A percentile compares a stretch with the other conserved stretches of the same genome.
These are phyloP conservation scores for Erigeron philadelphicus DNA, from an alignment of 140 eudicot genomes.

Conservation along the genomic window DNA sequence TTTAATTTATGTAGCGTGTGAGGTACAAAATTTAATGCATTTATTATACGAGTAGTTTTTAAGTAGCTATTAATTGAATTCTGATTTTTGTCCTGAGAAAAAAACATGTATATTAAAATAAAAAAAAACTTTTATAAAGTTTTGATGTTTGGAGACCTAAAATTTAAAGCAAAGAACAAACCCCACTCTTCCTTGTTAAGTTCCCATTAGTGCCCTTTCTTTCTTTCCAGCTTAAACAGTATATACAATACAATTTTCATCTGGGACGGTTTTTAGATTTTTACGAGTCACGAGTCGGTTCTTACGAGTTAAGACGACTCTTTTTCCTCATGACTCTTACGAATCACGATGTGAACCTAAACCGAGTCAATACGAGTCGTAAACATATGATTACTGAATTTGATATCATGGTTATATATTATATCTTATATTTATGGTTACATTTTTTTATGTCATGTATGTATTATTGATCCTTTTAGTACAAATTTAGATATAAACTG, in stretches of 20 bases:
- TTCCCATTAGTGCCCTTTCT: slow-evolving; percentile 20
- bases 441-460: too few relatives aligned
- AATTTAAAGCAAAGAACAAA: slow-evolving; percentile 33
- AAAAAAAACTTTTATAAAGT: slow-evolving; percentile 35
- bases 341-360: too few relatives aligned
- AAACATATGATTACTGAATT: too few relatives aligned
- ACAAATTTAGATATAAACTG: too few relatives aligned
- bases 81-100: slow-evolving; percentile 19
- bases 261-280: too few relatives aligned
- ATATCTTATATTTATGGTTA: too few relatives aligned
- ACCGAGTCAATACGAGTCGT: too few relatives aligned
- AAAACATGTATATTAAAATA: background rate
- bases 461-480: too few relatives aligned
- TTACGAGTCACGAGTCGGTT: too few relatives aligned
- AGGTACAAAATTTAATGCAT: slow-evolving; percentile 24
- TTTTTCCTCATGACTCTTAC: too few relatives aligned
- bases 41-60: background rate
- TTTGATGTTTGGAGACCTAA: slow-evolving; percentile 33
- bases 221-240: background rate
- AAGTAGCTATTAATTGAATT: background rate
- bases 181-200: slow-evolving; percentile 7
- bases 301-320: too few relatives aligned
- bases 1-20: background rate
- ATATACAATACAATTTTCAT: background rate
- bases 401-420: too few relatives aligned